A percentile compares a stretch with the other conserved stretches of the same genome.
phyloP scores from a whole-genome alignment of 2,329 filamentous ascomycete genomes.

The Blastomyces gilchristii region DNA sequence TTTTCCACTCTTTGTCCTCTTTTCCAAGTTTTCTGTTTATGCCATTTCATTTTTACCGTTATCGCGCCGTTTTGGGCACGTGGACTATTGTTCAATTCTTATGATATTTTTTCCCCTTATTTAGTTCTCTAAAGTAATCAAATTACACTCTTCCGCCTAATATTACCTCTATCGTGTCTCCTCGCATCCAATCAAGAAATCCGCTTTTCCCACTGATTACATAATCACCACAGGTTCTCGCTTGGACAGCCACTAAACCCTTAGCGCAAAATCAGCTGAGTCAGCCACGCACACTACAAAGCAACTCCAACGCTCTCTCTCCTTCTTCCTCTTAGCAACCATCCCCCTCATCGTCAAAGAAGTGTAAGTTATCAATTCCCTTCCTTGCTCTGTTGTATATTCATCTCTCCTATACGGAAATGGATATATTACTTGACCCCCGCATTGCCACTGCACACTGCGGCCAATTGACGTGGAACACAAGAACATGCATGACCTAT shows the following conservation, averaged over 20 bases:
- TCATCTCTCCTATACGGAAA: not conserved
- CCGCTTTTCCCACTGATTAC: not conserved
- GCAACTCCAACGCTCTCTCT: conserved; percentile 24
- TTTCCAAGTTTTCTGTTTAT: not conserved
- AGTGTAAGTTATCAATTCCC: conserved; percentile 27
- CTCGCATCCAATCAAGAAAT: too few species aligned
- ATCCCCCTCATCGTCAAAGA: conserved; percentile 37
- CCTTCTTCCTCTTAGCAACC: conserved; percentile 29
- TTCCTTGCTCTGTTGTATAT: not conserved
- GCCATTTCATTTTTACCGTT: not conserved
- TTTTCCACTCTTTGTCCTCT: not conserved
- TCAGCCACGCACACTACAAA: conserved; percentile 34
- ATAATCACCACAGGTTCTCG: conserved; percentile 8
- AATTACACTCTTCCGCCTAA: not conserved
- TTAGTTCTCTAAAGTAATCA: not conserved
- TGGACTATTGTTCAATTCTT: not conserved
- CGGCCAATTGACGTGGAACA: not conserved
- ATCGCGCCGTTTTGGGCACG: not conserved
- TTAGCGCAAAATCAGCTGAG: conserved; percentile 27
- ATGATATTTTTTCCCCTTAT: not conserved
- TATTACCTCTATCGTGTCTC: not conserved
- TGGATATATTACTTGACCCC: not conserved
- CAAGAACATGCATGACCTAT: not conserved
- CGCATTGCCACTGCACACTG: not conserved
- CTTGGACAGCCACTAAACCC: conserved; percentile 22